Base-by-base conservation (phyloP, 2,329 filamentous ascomycete species). In the Harringtonia lauricola region DNA sequence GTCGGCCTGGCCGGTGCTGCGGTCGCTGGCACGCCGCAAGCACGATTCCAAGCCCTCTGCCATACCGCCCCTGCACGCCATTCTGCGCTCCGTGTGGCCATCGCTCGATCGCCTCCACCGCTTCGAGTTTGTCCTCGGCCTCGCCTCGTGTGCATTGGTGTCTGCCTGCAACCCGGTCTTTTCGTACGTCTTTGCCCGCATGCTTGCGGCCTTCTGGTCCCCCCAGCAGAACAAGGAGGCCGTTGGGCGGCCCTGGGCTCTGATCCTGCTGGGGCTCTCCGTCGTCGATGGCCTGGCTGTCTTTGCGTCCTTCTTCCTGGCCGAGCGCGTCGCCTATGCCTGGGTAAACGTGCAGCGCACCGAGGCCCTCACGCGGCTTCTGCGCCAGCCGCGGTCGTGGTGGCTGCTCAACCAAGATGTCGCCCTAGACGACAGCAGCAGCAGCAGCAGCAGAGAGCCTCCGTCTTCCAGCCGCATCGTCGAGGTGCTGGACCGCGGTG, bases 311-410 rank as follows among this genome's bases (percentile, higher is more conserved):
- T 79, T 84, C 31, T 89, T 83, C 55, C 62, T 85, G 9, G 70
- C 94, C 7, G 87, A 94, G 50, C 64, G 68, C 22, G 76, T 72
- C 13, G 85, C 77, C 2, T 84, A 94, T 55, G 59, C 71, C 1
- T 96, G 90, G 90, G 71, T 89, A 14, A 79, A 90, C 53, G 62
- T 64, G 0, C 68, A 94, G 10, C 81, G 89, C 2, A 64, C 70
- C 2, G 71, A 80, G 56, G 83, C 85, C 0, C 66, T 94, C 50
- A 69, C 68, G 39, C 72, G 74, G 2, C 78, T 95, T 15, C 67
- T 96, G 1, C 69, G 74, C 33, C 90, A 95, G 55, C 83, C 86
- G 1, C 79, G 74, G 48, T 62, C 72, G 5, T 96, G 88, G 81
- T 94, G 94, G 52, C 5, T 3, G 14, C 12, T 8, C 3, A 24